A percentile compares a stretch with the other conserved stretches of the same genome.
These are phyloP conservation scores for Mycena galopus DNA, from an alignment of 768 basidiomycete genomes.

Conservation along the genomic window DNA sequence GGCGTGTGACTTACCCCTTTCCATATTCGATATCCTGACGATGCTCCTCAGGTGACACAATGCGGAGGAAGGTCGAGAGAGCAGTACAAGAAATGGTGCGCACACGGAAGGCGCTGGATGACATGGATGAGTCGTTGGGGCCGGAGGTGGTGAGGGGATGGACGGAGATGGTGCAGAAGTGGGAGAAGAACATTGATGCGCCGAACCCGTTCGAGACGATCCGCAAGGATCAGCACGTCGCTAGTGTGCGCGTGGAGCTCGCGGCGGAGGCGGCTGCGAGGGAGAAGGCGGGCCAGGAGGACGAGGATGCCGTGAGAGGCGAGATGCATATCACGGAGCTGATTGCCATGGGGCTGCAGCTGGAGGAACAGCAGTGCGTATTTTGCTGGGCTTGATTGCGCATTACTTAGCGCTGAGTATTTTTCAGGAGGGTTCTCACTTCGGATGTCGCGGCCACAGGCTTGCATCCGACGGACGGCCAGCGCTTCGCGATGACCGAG, in stretches of 20 bases:
- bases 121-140: neutral
- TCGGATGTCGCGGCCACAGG: neutral
- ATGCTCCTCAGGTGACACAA: neutral
- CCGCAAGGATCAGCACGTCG: slow-evolving; percentile 16
- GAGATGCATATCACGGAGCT: too few relatives aligned
- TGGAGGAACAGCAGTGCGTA: slow-evolving; percentile 34
- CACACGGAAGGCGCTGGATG: neutral
- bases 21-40: neutral
- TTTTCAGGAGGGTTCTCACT: neutral
- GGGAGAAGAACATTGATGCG: slow-evolving; percentile 22
- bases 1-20: too few relatives aligned
- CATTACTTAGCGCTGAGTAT: too few relatives aligned
- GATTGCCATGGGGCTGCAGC: slow-evolving; percentile 23
- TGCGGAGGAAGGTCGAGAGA: neutral
- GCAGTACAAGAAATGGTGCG: slow-evolving; percentile 5
- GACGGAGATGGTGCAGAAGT: slow-evolving; percentile 12
- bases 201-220: slow-evolving; percentile 25
- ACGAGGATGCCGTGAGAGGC: neutral
- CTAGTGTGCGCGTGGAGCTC: slow-evolving; percentile 32
- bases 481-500: too few relatives aligned
- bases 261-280: slow-evolving; percentile 34
- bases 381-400: too few relatives aligned
- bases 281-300: neutral
- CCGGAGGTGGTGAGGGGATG: neutral
- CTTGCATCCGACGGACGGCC: slow-evolving; percentile 35